phyloP scores from a whole-genome alignment of 257 asterid genomes.

The Capsicum pubescens region DNA sequence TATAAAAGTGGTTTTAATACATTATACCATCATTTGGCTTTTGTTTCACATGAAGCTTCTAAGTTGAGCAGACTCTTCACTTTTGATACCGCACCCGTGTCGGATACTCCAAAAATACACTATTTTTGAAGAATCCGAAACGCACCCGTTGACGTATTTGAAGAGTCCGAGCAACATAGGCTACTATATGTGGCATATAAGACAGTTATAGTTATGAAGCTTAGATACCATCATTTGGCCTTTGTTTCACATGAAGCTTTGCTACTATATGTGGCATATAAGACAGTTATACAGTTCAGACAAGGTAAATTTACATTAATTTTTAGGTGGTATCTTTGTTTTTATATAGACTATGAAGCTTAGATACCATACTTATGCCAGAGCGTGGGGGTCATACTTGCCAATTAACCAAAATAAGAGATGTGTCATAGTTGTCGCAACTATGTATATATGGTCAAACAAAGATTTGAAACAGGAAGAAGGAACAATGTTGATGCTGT shows the following conservation, averaged over 20 bases:
- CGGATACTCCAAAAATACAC: no score
- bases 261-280: neutral
- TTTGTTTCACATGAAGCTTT: slow-evolving; percentile 17
- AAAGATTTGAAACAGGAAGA: slow-evolving; percentile 22
- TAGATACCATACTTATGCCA: slow-evolving; percentile 9
- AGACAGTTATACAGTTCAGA: neutral
- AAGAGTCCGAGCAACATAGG: no score
- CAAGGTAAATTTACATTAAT: neutral
- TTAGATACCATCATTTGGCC: neutral
- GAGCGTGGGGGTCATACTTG: neutral
- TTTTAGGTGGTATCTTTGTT: neutral
- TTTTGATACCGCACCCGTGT: no score
- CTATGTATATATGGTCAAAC: slow-evolving; percentile 2
- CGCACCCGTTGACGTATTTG: no score
- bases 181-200: no score
- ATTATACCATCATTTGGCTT: neutral
- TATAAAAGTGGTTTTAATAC: slow-evolving; percentile 3
- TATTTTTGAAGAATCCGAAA: no score
- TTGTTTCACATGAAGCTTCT: no score
- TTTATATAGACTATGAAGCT: neutral
- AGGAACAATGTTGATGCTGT: slow-evolving; percentile 1
- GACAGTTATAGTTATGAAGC: no score
- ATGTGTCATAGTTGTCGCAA: neutral
- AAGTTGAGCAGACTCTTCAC: no score
- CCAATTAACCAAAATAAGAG: neutral